Conservation (phyloP, 208 protist species). For the Leishmania braziliensis region DNA sequence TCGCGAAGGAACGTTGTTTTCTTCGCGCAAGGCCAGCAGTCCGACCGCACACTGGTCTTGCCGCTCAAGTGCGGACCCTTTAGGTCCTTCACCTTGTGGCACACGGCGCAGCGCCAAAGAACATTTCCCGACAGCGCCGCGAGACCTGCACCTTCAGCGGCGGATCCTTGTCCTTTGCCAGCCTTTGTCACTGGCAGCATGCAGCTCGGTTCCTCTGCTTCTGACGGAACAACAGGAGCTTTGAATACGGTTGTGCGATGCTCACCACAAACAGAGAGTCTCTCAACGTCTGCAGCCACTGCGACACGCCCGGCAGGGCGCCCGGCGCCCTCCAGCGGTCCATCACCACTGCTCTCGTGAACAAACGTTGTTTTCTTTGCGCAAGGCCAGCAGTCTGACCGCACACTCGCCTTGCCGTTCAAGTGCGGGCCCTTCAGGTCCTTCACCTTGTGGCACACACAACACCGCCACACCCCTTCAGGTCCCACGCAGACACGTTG, state of each 20-base stretch:
- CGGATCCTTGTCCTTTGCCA: not conserved
- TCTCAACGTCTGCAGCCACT: too few relatives aligned
- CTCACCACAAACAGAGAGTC: too few relatives aligned
- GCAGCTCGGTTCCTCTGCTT: not conserved
- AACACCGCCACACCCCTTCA: not conserved
- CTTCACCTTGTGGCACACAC: conserved; percentile 1
- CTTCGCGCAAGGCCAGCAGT: conserved; percentile 6
- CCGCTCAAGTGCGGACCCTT: conserved; percentile 1
- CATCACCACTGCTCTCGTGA: not conserved
- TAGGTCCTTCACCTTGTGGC: conserved; percentile 5
- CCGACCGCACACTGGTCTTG: conserved; percentile 1
- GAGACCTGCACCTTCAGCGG: not conserved
- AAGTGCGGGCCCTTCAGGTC: conserved; percentile 2
- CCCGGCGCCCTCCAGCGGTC: too few relatives aligned
- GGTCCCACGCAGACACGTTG: not conserved
- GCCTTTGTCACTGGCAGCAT: not conserved
- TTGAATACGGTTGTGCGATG: not conserved
- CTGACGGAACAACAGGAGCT: not conserved
- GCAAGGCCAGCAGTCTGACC: conserved; percentile 2
- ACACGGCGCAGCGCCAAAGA: not conserved
- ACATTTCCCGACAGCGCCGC: not conserved
- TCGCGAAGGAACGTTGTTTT: not conserved
- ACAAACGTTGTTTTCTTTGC: not conserved
- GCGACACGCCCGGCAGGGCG: too few relatives aligned
- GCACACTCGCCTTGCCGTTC: not conserved